Conservation (phyloP, 345 rosid genomes). For the Garcia nutans region DNA sequence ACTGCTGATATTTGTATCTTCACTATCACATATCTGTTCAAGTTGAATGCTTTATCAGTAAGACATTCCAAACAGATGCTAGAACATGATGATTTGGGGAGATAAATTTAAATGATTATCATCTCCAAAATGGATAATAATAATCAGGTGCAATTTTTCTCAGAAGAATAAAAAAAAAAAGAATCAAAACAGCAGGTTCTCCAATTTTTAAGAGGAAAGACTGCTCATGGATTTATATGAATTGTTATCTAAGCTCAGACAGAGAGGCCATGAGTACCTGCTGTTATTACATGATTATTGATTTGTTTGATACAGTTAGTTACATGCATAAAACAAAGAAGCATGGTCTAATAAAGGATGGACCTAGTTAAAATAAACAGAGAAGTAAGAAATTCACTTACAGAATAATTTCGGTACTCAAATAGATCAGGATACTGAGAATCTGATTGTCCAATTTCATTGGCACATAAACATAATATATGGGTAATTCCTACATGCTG, state of each 20-base stretch:
- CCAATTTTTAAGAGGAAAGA: neutral
- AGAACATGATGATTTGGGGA: neutral
- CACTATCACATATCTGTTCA: conserved; percentile 73
- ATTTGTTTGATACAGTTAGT: conserved; percentile 7
- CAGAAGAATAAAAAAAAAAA: neutral
- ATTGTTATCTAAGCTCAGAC: neutral
- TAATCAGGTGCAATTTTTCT: neutral
- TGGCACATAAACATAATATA: conserved; percentile 85
- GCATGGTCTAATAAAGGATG: neutral
- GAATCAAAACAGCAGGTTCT: conserved; percentile 3
- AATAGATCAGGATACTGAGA: conserved; percentile 79
- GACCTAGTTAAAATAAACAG: neutral
- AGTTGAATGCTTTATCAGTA: conserved; percentile 4
- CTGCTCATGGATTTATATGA: neutral
- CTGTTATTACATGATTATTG: neutral
- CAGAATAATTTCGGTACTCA: conserved; percentile 79
- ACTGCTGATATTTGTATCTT: conserved; percentile 73
- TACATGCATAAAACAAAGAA: conserved; percentile 13
- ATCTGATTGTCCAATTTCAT: conserved; percentile 96
- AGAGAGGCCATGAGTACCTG: neutral
- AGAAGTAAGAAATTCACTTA: conserved; percentile 40
- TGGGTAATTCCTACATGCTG: conserved; percentile 81
- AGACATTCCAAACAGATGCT: neutral
- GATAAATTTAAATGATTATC: neutral
- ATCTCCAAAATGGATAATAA: neutral